Conservation (phyloP, 192 early-diverging fungal species). For the Podochytrium sp. region DNA sequence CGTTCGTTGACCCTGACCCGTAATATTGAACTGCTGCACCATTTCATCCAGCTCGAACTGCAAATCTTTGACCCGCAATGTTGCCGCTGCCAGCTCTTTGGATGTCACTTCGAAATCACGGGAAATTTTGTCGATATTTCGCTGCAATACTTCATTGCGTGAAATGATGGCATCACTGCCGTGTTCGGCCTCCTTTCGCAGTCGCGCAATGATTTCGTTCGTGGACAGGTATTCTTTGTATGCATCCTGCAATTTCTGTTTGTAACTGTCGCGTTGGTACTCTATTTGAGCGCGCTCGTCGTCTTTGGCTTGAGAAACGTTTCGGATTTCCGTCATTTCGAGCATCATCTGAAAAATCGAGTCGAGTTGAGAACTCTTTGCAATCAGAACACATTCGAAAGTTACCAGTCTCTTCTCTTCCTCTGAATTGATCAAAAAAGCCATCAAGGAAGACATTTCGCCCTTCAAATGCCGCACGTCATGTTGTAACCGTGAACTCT, state of each 20-base stretch:
- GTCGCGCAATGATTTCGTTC: conserved; percentile 49
- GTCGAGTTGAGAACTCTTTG: neutral
- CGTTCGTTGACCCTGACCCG: conserved; percentile 45
- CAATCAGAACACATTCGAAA: neutral
- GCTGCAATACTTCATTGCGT: conserved; percentile 55
- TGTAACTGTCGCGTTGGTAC: conserved; percentile 38
- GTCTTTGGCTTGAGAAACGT: conserved; percentile 32
- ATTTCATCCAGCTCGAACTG: conserved; percentile 62
- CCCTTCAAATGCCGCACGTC: conserved; percentile 57
- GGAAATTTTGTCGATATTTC: conserved; percentile 56
- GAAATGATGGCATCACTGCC: conserved; percentile 50
- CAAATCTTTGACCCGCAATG: conserved; percentile 46
- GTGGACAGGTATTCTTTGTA: conserved; percentile 61
- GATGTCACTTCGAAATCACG: conserved; percentile 55
- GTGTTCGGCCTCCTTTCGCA: conserved; percentile 53
- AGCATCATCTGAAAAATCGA: conserved; percentile 35
- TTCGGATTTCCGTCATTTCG: conserved; percentile 44
- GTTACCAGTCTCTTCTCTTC: conserved; percentile 55
- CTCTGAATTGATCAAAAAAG: conserved; percentile 62
- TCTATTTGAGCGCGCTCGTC: conserved; percentile 32
- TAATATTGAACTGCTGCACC: conserved; percentile 52
- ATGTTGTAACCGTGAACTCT: conserved; percentile 50
- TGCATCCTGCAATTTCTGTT: conserved; percentile 52
- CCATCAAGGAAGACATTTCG: conserved; percentile 58
- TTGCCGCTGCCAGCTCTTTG: conserved; percentile 46